Evolutionary conservation across 768 basidiomycete species (phyloP).

Genomic region (Boletus sp.): DNA sequence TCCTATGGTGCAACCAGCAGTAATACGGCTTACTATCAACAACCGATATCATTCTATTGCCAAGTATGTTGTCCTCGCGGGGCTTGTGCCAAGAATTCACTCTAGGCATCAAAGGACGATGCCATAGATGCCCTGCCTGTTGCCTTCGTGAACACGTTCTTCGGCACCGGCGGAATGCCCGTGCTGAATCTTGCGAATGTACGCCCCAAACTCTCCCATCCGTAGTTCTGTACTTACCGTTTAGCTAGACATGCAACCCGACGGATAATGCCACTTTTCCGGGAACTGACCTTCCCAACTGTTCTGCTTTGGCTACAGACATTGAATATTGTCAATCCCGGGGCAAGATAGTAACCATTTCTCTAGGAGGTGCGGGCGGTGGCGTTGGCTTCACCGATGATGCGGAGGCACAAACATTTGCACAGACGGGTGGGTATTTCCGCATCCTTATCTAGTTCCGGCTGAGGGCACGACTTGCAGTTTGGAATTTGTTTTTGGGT

Average conservation of each 20-base stretch:
- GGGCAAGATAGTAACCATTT: slow-evolving; percentile 47
- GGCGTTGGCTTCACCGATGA: slow-evolving; percentile 38
- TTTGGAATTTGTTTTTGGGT: slow-evolving; percentile 50
- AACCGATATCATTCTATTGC: slow-evolving; percentile 62
- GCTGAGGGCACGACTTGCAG: slow-evolving; percentile 9
- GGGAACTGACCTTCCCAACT: slow-evolving; percentile 40
- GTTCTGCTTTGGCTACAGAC: slow-evolving; percentile 38
- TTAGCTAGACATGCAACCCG: slow-evolving; percentile 40
- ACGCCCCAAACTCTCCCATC: slow-evolving; percentile 11
- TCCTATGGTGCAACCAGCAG: slow-evolving; percentile 60
- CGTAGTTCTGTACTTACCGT: neutral
- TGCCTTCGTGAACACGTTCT: slow-evolving; percentile 67
- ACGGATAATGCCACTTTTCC: slow-evolving; percentile 39
- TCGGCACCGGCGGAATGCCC: slow-evolving; percentile 57
- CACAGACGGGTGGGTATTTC: slow-evolving; percentile 17
- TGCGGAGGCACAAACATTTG: slow-evolving; percentile 35
- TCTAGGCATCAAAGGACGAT: slow-evolving; percentile 44
- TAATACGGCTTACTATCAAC: slow-evolving; percentile 55
- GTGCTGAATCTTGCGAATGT: slow-evolving; percentile 70
- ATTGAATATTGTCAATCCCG: slow-evolving; percentile 43
- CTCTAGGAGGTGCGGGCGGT: slow-evolving; percentile 43
- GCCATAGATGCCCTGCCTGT: slow-evolving; percentile 67
- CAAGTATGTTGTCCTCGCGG: slow-evolving; percentile 36
- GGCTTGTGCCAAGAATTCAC: slow-evolving; percentile 1
- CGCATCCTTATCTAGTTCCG: slow-evolving; percentile 7